phyloP scores from a whole-genome alignment of 352 stramenopile genomes.

The Pythium coloratum region DNA sequence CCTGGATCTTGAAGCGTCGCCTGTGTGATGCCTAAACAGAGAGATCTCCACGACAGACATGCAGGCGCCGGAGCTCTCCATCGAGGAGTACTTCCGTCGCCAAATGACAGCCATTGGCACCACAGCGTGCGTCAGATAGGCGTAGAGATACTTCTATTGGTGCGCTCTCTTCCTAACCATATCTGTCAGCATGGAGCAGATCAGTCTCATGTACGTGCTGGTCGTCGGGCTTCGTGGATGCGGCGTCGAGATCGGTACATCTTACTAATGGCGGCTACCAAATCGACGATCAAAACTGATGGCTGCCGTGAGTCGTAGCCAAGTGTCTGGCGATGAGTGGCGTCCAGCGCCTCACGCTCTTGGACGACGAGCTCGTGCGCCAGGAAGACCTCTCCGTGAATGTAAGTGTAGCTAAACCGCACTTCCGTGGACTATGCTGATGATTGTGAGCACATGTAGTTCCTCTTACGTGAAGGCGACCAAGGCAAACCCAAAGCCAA shows the following conservation, averaged over 20 bases:
- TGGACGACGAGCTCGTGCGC: constrained; percentile 46
- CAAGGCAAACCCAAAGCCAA: constrained; percentile 34
- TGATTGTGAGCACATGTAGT: constrained; percentile 16
- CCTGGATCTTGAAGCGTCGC: constrained; percentile 20
- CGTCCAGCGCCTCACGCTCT: constrained; percentile 38
- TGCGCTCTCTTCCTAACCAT: no score
- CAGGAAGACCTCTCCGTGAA: constrained; percentile 37
- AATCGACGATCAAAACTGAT: neutral
- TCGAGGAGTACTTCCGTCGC: constrained; percentile 35
- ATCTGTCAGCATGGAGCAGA: constrained; percentile 37
- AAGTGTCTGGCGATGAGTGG: constrained; percentile 41
- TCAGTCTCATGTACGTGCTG: constrained; percentile 44
- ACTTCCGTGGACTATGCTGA: neutral
- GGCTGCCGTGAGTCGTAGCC: constrained; percentile 17
- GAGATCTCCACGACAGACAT: neutral
- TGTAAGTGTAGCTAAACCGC: neutral
- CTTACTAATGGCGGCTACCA: no score
- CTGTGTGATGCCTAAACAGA: neutral
- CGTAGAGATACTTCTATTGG: neutral
- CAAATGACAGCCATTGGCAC: constrained; percentile 33
- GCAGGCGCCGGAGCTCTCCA: constrained; percentile 7
- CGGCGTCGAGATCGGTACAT: constrained; percentile 43
- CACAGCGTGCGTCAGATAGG: constrained; percentile 16
- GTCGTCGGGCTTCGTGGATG: constrained; percentile 41
- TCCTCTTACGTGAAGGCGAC: constrained; percentile 35